phyloP scores from a whole-genome alignment of 2,329 filamentous ascomycete species.

The Phyllosticta citriasiana region DNA sequence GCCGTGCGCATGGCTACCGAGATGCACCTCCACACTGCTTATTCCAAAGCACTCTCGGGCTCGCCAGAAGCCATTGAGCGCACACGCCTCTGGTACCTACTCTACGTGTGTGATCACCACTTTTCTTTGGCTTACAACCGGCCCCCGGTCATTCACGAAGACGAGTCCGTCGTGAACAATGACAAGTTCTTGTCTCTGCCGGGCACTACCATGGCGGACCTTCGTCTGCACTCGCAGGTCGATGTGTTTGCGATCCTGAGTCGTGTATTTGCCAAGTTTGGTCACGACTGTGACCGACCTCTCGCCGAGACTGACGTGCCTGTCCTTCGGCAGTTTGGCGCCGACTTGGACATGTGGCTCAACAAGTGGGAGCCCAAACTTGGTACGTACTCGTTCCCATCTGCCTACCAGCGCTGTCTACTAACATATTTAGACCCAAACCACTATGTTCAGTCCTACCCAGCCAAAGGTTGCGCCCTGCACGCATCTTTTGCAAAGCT shows the following conservation, averaged over 20 bases:
- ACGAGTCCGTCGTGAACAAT: slow-evolving; percentile 27
- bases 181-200: slow-evolving; percentile 23
- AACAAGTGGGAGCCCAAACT: slow-evolving; percentile 28
- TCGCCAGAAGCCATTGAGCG: slow-evolving; percentile 26
- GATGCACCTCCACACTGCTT: slow-evolving; percentile 30
- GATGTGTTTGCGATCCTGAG: slow-evolving; percentile 25
- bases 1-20: slow-evolving; percentile 32
- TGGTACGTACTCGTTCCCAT: slow-evolving; percentile 1
- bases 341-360: slow-evolving; percentile 35
- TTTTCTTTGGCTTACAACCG: slow-evolving; percentile 32
- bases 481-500: slow-evolving; percentile 28
- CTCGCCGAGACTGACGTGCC: slow-evolving; percentile 28
- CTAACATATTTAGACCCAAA: slow-evolving; percentile 11
- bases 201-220: slow-evolving; percentile 20
- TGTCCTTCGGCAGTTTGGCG: slow-evolving; percentile 30
- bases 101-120: slow-evolving; percentile 32
- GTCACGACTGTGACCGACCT: slow-evolving; percentile 26
- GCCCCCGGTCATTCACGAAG: slow-evolving; percentile 30
- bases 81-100: slow-evolving; percentile 30
- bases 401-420: not conserved
- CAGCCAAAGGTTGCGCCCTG: slow-evolving; percentile 17
- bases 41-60: slow-evolving; percentile 25
- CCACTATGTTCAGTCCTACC: slow-evolving; percentile 20
- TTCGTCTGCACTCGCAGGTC: slow-evolving; percentile 22
- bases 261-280: slow-evolving; percentile 24